These are phyloP conservation scores for Graphiopsis chlorocephala DNA, from an alignment of 2,329 filamentous ascomycete genomes.

Conservation along the genomic window DNA sequence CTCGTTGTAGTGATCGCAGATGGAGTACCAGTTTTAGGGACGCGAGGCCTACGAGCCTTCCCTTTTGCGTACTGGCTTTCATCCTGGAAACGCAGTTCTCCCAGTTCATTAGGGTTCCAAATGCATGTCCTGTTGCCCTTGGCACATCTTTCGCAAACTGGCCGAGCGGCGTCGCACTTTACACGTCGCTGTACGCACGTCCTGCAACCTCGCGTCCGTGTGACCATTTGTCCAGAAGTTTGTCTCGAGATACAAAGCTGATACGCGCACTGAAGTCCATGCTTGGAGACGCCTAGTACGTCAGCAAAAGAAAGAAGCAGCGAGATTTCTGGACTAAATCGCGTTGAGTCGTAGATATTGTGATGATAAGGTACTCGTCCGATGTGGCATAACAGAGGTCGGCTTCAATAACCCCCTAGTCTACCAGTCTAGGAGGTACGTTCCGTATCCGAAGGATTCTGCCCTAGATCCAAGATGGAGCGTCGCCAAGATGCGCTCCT, in stretches of 20 bases:
- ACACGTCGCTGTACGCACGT: slow-evolving; percentile 11
- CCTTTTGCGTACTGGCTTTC: slow-evolving; percentile 29
- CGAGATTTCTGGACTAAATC: not conserved
- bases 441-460: not conserved
- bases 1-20: not conserved
- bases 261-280: not conserved
- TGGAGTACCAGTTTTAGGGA: slow-evolving; percentile 8
- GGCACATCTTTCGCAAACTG: slow-evolving; percentile 19
- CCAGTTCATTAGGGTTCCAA: slow-evolving; percentile 23
- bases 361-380: no score
- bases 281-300: not conserved
- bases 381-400: not conserved
- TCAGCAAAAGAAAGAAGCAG: not conserved
- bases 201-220: slow-evolving; percentile 10
- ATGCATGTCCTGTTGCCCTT: slow-evolving; percentile 24
- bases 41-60: slow-evolving; percentile 21
- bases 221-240: not conserved
- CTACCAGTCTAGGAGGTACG: not conserved
- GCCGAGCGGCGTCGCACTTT: slow-evolving; percentile 24
- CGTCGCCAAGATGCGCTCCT: not conserved
- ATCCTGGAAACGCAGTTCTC: slow-evolving; percentile 20
- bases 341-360: not conserved
- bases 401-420: not conserved
- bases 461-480: not conserved
- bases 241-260: not conserved